Conservation (phyloP, 768 basidiomycete genomes). For the Tylopilus subfusipes region DNA sequence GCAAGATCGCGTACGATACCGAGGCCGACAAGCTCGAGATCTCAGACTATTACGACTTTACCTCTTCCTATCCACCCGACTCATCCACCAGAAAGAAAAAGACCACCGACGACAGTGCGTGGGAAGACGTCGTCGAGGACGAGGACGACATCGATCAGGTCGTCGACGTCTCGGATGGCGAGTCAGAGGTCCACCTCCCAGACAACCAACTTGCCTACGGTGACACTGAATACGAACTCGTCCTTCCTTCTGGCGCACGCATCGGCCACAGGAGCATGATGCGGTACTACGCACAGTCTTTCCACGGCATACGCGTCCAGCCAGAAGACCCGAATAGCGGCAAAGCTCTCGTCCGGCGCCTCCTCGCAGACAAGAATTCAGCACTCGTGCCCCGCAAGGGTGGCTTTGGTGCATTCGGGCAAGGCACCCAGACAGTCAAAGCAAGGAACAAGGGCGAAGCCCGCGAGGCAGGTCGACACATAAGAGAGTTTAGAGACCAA, state of each 20-base stretch:
- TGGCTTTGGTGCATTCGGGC: constrained; percentile 83
- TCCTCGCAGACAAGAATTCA: constrained; percentile 79
- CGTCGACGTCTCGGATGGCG: constrained; percentile 11
- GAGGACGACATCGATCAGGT: constrained; percentile 19
- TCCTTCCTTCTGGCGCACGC: constrained; percentile 87
- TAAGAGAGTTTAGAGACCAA: constrained; percentile 80
- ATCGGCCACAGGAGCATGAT: constrained; percentile 89
- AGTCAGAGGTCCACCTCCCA: constrained; percentile 36
- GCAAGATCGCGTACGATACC: constrained; percentile 89
- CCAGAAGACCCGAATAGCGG: constrained; percentile 67
- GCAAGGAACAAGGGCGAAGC: constrained; percentile 96
- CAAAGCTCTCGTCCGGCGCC: constrained; percentile 68
- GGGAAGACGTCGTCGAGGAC: constrained; percentile 35
- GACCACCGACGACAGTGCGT: constrained; percentile 31
- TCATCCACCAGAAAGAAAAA: constrained; percentile 9
- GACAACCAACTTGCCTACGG: constrained; percentile 67
- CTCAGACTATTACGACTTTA: constrained; percentile 93
- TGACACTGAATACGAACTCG: constrained; percentile 80
- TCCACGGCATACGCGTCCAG: constrained; percentile 46
- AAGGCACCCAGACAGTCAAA: constrained; percentile 77
- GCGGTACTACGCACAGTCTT: constrained; percentile 83
- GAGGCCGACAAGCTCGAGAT: constrained; percentile 79
- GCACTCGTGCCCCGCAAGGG: constrained; percentile 82
- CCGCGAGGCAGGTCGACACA: constrained; percentile 82
- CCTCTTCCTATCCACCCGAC: constrained; percentile 66